Percentiles rank a stretch among this genome's conserved stretches.
phyloP scores from a whole-genome alignment of 257 asterid species.

The Solanum gandarillasii region DNA sequence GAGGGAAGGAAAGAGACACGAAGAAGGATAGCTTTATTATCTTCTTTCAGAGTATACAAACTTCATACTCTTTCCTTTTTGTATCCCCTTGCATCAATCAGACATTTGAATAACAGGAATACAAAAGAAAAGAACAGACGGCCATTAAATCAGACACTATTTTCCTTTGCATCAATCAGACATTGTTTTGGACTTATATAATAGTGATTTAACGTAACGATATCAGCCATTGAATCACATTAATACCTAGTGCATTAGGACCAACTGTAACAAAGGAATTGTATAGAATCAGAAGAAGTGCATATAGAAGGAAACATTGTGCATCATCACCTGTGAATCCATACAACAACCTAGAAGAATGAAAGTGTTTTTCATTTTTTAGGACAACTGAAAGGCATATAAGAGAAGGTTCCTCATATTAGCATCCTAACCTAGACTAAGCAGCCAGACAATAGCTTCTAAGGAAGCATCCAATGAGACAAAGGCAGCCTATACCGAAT shows the following conservation, averaged over 20 bases:
- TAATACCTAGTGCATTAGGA: not conserved
- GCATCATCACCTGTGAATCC: not conserved
- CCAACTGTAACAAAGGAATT: not conserved
- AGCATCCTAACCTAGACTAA: not conserved
- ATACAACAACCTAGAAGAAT: not conserved
- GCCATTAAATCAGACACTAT: not conserved
- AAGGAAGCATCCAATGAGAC: not conserved
- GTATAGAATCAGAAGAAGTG: not conserved
- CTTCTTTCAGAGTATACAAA: not conserved
- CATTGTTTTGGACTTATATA: not conserved
- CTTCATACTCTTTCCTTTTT: not conserved
- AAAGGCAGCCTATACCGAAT: not conserved
- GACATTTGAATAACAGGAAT: not conserved
- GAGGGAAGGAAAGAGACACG: not conserved
- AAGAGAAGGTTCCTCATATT: not conserved
- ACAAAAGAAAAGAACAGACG: not conserved
- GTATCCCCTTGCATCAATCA: not conserved
- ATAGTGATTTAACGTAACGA: not conserved
- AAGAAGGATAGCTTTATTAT: not conserved
- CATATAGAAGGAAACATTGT: not conserved
- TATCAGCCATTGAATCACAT: not conserved
- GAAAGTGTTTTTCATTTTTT: not conserved
- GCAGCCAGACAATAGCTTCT: not conserved
- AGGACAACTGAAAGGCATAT: not conserved
- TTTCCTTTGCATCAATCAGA: not conserved